Base-by-base conservation (phyloP, 1,284 basidiomycete species). In the Sanghuangporus baumii region DNA sequence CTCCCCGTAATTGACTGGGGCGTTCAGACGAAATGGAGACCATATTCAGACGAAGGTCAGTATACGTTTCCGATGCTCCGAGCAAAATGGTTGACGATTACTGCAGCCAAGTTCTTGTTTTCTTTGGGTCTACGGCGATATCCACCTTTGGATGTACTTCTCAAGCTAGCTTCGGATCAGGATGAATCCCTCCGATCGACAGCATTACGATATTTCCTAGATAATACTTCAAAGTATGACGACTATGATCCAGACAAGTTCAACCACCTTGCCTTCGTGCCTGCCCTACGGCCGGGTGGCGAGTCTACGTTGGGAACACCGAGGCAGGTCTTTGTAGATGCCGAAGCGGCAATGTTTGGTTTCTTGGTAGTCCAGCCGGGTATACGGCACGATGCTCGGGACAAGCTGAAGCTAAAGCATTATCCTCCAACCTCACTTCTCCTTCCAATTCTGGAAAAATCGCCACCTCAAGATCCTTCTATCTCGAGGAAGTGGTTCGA, bases 1-100 rank as follows among this genome's bases (percentile, higher is more conserved):
- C 76, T 99, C 8, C 94, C 95, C 0, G 72, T 96, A 1, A 79
- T 99, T 46, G 93, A 94, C 69, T 99, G 96, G 96, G 88, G 91
- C 0, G 80, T 80, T 8, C 81, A 86, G 65, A 74, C 75, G 6
- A 93, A 89, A 71, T 97, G 95, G 95, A 81, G 83, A 60, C 74
- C 80, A 2, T 83, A 80, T 20, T 93, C 92, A 0, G 91, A 94
- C 34, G 95, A 97, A 86, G 93, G 94, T 90, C 57, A 47, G 26
- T 16, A 14, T 14, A n/a, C 16, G 34, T 11, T 50, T 11, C 50
- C 16, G 43, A 47, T 41, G 4, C 18, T 9, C 37, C n/a, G 18
- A 41, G 16, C 41, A 34, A 4, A 20, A 40, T 7, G 1, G 12
- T 47, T 56, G n/a, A 55, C 11, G 37, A 5, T 48, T 20, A 18